phyloP scores from a whole-genome alignment of 2,329 filamentous ascomycete genomes.

The Verticillium nonalfalfae region DNA sequence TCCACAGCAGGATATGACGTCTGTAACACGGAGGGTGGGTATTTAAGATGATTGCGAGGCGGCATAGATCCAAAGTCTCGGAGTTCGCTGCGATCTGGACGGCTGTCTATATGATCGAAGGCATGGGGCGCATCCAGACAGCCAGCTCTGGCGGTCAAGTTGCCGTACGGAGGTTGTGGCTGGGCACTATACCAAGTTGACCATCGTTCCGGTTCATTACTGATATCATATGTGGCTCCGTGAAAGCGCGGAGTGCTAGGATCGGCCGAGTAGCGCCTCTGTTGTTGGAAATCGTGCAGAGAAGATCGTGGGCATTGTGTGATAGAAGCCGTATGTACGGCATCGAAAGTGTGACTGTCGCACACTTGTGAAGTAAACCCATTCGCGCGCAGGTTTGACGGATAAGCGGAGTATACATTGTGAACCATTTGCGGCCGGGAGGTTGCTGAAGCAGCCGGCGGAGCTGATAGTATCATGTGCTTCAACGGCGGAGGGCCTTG shows the following conservation, averaged over 20 bases:
- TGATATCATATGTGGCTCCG: background rate
- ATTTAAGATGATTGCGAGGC: background rate
- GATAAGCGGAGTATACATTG: background rate
- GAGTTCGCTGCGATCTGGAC: background rate
- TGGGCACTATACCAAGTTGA: background rate
- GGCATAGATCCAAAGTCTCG: background rate
- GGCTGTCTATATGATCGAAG: background rate
- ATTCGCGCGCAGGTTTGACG: background rate
- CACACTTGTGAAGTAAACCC: background rate
- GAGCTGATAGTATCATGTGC: conserved; percentile 62
- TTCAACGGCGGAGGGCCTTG: conserved; percentile 73
- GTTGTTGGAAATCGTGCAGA: background rate
- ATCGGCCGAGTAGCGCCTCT: background rate
- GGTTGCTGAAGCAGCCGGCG: background rate
- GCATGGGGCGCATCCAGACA: background rate
- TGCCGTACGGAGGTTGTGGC: background rate
- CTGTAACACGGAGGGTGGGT: background rate
- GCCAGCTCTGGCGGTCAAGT: background rate
- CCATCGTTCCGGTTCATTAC: background rate
- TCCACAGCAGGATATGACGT: conserved; percentile 23
- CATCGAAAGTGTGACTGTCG: background rate
- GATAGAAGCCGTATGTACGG: background rate
- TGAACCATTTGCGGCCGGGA: background rate
- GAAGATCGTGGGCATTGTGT: background rate
- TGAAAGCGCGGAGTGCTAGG: background rate